Percentiles rank a stretch among this genome's conserved stretches.
Evolutionary conservation across 345 rosid species (phyloP).

Genomic region (Clarkia xantiana): DNA sequence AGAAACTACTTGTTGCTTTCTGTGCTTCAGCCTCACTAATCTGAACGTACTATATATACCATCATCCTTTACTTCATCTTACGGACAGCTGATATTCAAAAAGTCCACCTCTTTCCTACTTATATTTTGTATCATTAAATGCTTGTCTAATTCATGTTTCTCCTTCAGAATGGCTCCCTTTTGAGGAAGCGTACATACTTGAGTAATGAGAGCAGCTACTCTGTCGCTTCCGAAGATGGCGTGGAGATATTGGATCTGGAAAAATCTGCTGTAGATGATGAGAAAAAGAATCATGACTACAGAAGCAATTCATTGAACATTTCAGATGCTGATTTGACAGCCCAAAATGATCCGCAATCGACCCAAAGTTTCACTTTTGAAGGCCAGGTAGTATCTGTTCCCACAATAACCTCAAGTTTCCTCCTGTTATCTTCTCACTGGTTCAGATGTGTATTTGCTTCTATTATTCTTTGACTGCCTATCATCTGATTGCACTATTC

Average conservation of each 20-base stretch:
- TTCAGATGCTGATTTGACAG: slow-evolving; percentile 20
- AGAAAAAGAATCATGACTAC: slow-evolving; percentile 23
- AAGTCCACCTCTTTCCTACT: no score
- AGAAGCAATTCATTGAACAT: slow-evolving; percentile 22
- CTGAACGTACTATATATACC: no score
- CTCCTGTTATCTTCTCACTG: no score
- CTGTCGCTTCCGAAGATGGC: slow-evolving; percentile 68
- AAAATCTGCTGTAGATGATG: slow-evolving; percentile 27
- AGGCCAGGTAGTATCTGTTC: slow-evolving; percentile 45
- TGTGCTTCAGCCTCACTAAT: no score
- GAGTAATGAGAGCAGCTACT: slow-evolving; percentile 87
- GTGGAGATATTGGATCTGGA: slow-evolving; percentile 61
- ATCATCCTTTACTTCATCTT: no score
- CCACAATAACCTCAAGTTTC: no score
- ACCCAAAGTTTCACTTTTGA: slow-evolving; percentile 70
- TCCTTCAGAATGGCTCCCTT: slow-evolving; percentile 67
- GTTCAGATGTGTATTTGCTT: no score
- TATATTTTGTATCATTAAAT: not conserved
- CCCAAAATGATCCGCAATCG: slow-evolving; percentile 27
- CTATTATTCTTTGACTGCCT: no score
- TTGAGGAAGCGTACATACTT: slow-evolving; percentile 73
- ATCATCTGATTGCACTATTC: no score
- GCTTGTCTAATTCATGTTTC: slow-evolving; percentile 10
- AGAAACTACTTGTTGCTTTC: no score
- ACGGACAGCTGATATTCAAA: no score